These are phyloP conservation scores for Mediolabrus comicus DNA, from an alignment of 108 stramenopile genomes.

Conservation along the genomic window DNA sequence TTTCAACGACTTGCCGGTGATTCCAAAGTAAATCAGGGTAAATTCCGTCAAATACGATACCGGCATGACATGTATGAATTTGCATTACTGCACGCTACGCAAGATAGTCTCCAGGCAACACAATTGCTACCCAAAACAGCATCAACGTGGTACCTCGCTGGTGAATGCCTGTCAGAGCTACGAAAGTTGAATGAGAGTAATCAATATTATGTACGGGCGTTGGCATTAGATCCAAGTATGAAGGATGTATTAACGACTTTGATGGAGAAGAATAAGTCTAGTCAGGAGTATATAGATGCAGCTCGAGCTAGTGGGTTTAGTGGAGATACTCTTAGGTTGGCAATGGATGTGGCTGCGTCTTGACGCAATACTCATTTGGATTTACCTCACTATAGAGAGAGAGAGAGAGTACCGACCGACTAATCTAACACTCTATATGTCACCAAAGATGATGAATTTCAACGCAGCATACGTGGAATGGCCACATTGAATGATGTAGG, in stretches of 20 bases:
- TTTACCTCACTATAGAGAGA: too few species aligned
- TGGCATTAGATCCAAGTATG: conserved; percentile 59
- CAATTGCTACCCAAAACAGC: conserved; percentile 61
- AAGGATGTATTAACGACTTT: conserved; percentile 36
- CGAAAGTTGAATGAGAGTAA: conserved; percentile 70
- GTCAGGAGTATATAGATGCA: conserved; percentile 62
- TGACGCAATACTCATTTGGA: too few species aligned
- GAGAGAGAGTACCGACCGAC: too few species aligned
- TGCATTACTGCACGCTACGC: conserved; percentile 68
- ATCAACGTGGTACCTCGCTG: conserved; percentile 63
- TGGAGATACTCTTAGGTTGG: conserved; percentile 69
- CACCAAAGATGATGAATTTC: conserved; percentile 62
- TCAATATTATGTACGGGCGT: conserved; percentile 65
- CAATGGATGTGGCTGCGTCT: conserved; percentile 69
- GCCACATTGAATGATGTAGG: too few species aligned
- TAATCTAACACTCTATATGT: too few species aligned
- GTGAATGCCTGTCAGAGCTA: conserved; percentile 64
- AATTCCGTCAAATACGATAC: conserved; percentile 62
- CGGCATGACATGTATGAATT: conserved; percentile 84
- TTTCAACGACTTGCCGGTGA: conserved; percentile 46
- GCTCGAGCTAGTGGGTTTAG: conserved; percentile 64
- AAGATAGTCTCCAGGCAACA: conserved; percentile 70
- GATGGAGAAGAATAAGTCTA: conserved; percentile 50
- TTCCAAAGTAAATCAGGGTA: conserved; percentile 46
- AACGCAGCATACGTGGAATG: conserved; percentile 70